Conservation (phyloP, 2,329 filamentous ascomycete genomes). For the Stemphylium lycopersici region DNA sequence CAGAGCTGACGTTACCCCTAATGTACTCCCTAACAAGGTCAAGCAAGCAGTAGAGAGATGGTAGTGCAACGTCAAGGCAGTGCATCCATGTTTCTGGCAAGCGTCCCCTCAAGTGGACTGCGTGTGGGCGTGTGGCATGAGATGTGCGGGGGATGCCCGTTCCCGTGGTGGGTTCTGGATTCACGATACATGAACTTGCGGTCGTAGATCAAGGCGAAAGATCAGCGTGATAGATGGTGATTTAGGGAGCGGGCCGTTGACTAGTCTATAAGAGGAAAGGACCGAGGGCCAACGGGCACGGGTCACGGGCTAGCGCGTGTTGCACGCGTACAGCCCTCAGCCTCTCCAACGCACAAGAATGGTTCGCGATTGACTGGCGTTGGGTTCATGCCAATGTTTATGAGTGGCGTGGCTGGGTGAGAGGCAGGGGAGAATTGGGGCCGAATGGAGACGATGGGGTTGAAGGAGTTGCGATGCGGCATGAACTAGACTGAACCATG, state of each 20-base stretch:
- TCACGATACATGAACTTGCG: background rate
- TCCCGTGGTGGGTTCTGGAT: background rate
- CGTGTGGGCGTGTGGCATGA: background rate
- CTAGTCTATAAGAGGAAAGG: constrained; percentile 10
- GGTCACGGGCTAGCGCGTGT: background rate
- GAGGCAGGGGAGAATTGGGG: background rate
- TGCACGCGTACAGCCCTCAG: background rate
- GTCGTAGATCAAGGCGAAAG: constrained; percentile 4
- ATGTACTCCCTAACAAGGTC: background rate
- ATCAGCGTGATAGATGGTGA: constrained; percentile 5
- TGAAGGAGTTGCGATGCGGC: background rate
- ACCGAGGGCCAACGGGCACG: background rate
- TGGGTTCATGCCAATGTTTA: background rate
- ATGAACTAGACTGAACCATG: background rate
- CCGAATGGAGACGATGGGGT: background rate
- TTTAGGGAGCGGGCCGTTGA: constrained; percentile 12
- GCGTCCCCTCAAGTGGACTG: background rate
- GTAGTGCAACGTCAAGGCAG: background rate
- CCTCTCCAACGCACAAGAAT: background rate
- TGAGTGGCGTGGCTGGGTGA: background rate
- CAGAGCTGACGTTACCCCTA: background rate
- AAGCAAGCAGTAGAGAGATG: background rate
- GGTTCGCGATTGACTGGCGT: background rate
- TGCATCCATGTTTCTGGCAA: background rate
- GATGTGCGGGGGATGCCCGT: background rate